Base-by-base conservation (phyloP, 805 yeast genomes). In the Geotrichum ghanense region DNA sequence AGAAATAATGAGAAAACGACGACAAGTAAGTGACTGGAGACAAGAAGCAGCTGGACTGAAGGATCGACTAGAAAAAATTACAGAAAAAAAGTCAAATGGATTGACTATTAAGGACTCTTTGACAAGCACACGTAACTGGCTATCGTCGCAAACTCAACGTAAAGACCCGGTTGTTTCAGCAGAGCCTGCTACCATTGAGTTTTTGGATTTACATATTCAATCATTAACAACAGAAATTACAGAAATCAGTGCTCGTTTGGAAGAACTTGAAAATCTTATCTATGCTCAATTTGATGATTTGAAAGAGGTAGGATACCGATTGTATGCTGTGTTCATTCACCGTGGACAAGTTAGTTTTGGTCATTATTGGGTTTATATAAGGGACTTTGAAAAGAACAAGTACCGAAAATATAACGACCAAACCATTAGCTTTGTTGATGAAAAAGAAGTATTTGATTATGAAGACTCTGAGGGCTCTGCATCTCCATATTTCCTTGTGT, bases 281-380 rank as follows among this genome's bases (percentile, higher is more conserved):
- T 67, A 74, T 19, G 63, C 62, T 24, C 92, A 83, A 54, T 92
- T 84, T 59, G 69, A 70, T 17, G 68, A 70, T 5, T 75, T 83
- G 64, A 74, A 71, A 44, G 65, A 71, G 43, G 72, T 81, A 23
- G 95, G 89, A 0, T 92, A 90, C 63, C 73, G 84, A 0, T 71
- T 92, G 10, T 90, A 89, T 67, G 95, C 97, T 0, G 80, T 90
- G 4, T 92, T 92, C 59, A 87, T 92, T 43, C 98, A 92, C 62
- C 71, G 96, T 44, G 98, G 98, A 4, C 94, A 88, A 57, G 97
- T 96, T 0, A 80, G 87, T 45, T 90, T 85, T 59, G 98, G 98
- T 2, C 98, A 92, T 64, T 92, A 92, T 63, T 92, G 97, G 97
- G 76, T 90, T 16, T 92, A 90, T 60, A 89, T 92, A 51, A 78